Conservation (phyloP, 768 basidiomycete genomes). For the Coprinellus aureogranulatus region DNA sequence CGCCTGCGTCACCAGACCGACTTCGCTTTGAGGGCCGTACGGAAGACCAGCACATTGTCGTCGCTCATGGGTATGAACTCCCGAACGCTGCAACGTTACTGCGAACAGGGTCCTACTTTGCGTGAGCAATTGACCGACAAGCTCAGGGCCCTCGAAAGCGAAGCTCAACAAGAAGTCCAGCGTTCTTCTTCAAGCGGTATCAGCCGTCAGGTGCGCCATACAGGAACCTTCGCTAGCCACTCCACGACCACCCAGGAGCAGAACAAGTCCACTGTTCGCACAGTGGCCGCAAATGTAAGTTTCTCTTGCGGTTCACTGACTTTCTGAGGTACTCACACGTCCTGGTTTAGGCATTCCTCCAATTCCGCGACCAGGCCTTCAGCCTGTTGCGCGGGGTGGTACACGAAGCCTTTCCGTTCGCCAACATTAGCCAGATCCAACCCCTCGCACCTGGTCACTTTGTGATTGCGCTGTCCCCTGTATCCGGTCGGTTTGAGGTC, state of each 20-base stretch:
- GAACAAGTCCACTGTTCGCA: neutral
- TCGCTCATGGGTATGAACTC: neutral
- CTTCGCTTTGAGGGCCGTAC: conserved; percentile 12
- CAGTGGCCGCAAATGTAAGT: conserved; percentile 18
- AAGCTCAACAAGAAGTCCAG: neutral
- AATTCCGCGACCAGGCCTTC: conserved; percentile 15
- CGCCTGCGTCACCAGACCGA: conserved; percentile 11
- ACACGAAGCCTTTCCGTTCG: neutral
- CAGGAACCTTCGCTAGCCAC: neutral
- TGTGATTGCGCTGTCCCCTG: neutral
- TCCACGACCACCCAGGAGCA: neutral
- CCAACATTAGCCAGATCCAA: neutral
- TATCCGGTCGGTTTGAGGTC: neutral
- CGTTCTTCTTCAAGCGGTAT: neutral
- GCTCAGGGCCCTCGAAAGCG: neutral
- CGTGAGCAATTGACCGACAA: neutral
- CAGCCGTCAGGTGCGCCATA: neutral
- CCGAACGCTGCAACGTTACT: neutral
- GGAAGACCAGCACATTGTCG: conserved; percentile 6
- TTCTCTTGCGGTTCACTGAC: neutral
- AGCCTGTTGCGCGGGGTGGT: neutral
- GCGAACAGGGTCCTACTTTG: neutral
- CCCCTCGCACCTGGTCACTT: neutral
- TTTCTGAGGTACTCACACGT: neutral
- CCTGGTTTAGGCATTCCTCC: conserved; percentile 54